Percentiles rank a stretch among this genome's conserved stretches.
These are phyloP conservation scores for Ettlia oleoabundans DNA, from an alignment of 139 green algal species.

Conservation along the genomic window DNA sequence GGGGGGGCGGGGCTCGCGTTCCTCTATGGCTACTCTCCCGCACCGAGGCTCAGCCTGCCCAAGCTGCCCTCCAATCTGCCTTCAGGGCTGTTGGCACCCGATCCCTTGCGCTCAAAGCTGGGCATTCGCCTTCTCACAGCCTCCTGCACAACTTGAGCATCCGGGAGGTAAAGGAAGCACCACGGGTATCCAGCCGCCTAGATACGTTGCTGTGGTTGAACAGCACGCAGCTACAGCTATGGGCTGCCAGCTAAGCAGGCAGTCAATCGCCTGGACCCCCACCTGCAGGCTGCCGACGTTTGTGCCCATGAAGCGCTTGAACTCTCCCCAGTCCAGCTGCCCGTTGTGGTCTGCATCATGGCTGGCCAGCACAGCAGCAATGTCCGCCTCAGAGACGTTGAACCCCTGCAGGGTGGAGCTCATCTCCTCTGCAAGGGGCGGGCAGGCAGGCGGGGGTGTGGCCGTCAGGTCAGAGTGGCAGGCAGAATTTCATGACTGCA, in stretches of 20 bases:
- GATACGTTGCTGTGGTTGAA: too few species aligned
- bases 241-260: background rate
- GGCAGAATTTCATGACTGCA: background rate
- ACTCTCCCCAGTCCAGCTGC: background rate
- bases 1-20: too few species aligned
- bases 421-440: background rate
- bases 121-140: background rate
- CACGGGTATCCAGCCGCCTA: too few species aligned
- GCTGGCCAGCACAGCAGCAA: background rate
- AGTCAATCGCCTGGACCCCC: background rate
- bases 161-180: too few species aligned
- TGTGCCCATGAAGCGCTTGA: background rate
- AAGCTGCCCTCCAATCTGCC: background rate
- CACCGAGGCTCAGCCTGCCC: too few species aligned
- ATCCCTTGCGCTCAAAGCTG: background rate
- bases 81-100: background rate
- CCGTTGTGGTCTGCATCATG: background rate
- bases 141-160: background rate
- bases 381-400: background rate
- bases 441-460: background rate
- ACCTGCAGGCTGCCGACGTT: conserved; percentile 11
- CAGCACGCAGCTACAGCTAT: too few species aligned
- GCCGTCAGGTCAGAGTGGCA: background rate
- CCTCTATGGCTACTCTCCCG: too few species aligned
- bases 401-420: background rate